These are phyloP conservation scores for Colletotrichum viniferum DNA, from an alignment of 2,329 filamentous ascomycete genomes.

Conservation along the genomic window DNA sequence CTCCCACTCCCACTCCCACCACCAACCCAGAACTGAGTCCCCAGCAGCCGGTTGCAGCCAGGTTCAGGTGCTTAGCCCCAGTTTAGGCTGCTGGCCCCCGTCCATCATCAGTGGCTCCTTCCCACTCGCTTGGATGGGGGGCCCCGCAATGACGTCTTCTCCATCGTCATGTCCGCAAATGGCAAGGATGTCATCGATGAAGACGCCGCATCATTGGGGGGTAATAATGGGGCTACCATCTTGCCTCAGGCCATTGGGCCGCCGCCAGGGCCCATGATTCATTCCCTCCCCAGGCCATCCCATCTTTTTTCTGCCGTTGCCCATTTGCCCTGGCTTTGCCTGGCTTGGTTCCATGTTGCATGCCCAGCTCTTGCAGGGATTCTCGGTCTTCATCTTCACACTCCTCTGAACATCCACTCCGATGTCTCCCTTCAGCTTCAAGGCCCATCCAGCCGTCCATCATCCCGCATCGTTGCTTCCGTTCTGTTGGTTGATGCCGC, in stretches of 20 bases:
- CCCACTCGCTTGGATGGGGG: conserved; percentile 16
- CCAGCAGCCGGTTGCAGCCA: not conserved
- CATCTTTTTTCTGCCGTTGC: not conserved
- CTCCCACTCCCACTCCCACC: not conserved
- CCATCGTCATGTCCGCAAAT: conserved; percentile 11
- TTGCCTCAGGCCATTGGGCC: conserved; percentile 7
- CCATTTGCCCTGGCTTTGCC: not conserved
- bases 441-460: not conserved
- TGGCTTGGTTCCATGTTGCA: not conserved
- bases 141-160: conserved; percentile 12
- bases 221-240: not conserved
- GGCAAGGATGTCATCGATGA: not conserved
- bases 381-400: not conserved
- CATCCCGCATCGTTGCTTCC: not conserved
- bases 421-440: not conserved
- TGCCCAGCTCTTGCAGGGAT: not conserved
- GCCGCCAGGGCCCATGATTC: conserved; percentile 2
- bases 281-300: not conserved
- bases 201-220: not conserved
- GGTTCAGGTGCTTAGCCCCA: not conserved
- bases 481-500: not conserved
- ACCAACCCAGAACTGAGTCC: not conserved
- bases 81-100: not conserved
- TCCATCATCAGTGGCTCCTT: not conserved
- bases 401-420: not conserved